Base-by-base conservation (phyloP, 176 grass and related monocot genomes). In the sorghum (Sorghum bicolor) region DNA sequence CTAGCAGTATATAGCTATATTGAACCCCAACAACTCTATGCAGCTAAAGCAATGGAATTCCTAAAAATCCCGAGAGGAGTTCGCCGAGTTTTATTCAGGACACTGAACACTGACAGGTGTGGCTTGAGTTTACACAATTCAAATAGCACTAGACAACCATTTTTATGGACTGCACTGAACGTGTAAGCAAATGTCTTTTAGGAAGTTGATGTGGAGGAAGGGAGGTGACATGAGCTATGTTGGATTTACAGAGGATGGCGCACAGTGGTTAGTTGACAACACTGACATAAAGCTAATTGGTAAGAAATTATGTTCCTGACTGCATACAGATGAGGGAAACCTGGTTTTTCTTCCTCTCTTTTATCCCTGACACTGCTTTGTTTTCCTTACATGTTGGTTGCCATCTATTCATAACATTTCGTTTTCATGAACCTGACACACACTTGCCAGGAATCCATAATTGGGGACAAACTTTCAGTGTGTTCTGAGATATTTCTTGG, bases 211-310 rank as follows among this genome's bases (percentile, higher is more conserved):
- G 95, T 97, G 76, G 90, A 89, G 90, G 45, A 92, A 83, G 70
- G 88, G 64, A 82, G 88, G 74, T 78, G 92, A 97, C 79, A 14
- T 79, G 31, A 95, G 91, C 79, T 98, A 87, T 66, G 85, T 90
- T 69, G 92, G 92, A 41, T 98, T 93, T 73, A 93, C 84, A 40
- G 90, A 91, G 67, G 91, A 98, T 87, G 96, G 91, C 43, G 87
- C 93, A 1, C 91, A 83, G 60, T 98, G 92, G 96, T 89, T 93
- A 70, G 94, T 94, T 10, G 95, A 97, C 76, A 94, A 94, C 78
- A 97, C 95, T 10, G 95, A 97, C 38, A 94, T 97, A 60, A 94
- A 97, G 76, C 86, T 97, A 60, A 26, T 94, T 32, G 94, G 94
- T 97, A 85, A 82, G 94, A 82, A 66, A 77, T 58, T 13, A 19